Evolutionary conservation across 1,139 yeast genomes (phyloP).

Genomic region (Blastobotrys proliferans): DNA sequence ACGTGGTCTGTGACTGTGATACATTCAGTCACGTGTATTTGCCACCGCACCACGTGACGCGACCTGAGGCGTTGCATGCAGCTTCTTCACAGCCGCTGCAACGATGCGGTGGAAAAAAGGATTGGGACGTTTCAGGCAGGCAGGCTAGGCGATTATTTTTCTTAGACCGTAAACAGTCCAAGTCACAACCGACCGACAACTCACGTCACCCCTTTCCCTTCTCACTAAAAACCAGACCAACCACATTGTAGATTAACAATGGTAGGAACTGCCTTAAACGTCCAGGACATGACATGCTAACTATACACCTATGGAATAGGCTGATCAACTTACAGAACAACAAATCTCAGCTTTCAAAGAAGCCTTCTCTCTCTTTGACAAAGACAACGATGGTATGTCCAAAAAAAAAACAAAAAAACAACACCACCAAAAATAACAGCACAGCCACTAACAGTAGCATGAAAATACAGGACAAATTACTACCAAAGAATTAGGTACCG

Average conservation of each 20-base stretch:
- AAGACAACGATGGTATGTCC: conserved; percentile 80
- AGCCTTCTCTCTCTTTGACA: conserved; percentile 94
- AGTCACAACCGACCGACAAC: no score
- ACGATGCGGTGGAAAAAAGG: no score
- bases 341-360: conserved; percentile 97
- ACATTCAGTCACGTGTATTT: no score
- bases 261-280: no score
- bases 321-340: conserved; percentile 88
- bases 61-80: no score
- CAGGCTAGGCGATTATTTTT: no score
- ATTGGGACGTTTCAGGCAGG: no score
- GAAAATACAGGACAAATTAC: conserved; percentile 56
- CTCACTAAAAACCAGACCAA: background rate
- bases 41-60: no score
- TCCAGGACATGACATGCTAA: background rate
- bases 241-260: background rate
- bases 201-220: background rate
- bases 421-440: conserved; percentile 14
- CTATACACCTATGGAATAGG: conserved; percentile 38
- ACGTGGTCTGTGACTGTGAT: no score
- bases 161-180: no score
- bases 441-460: background rate
- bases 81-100: no score
- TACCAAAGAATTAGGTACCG: conserved; percentile 93
- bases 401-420: background rate